Evolutionary conservation across 2,329 filamentous ascomycete species (phyloP), one percentile per base, ranked within the genome.

Genomic region (Tricladium varicosporioides): DNA sequence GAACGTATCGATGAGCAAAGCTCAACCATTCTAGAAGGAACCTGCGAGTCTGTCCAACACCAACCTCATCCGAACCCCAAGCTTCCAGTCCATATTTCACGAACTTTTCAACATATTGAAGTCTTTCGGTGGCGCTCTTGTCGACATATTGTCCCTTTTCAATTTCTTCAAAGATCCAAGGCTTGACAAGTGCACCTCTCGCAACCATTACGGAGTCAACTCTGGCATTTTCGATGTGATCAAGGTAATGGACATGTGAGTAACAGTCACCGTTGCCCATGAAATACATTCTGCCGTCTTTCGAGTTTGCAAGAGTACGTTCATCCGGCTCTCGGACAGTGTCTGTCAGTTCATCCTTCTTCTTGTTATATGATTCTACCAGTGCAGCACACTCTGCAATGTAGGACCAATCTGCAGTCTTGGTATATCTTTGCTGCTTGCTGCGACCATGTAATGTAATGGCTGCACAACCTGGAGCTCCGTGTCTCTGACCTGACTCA

Each of bases 131-230:
- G 2, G 93, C 88, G 2, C 90, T 91, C 74, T 99, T 99, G 78
- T 99, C 94, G 42, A 99, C 83, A 70, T 97, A 97, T 74, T 97
- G 94, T 5, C 89, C 89, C 61, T 86, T 83, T 64, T 90, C 84
- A 54, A 99, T 97, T 74, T 99, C 94, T 73, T 99, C 94, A 70
- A 97, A 99, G 61, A 99, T 80, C 94, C 94, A 99, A 0, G 94
- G 94, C 76, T 99, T 99, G 75, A 97, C 91, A 57, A 99, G 82
- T 9, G 94, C 94, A 56, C 94, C 94, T 59, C 94, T 89, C n/a
- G 87, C 94, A 60, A 97, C 85, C 94, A 99, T 97, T 70, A 96
- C 89, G n/a, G 86, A 86, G 75, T 97, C 93, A 47, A 97, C 92
- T 48, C 84, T 83, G 36, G 90, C 82, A 58, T 93, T 82, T 48